Evolutionary conservation across 108 stramenopile species (phyloP).

Genomic region (Cyclotella atomus): DNA sequence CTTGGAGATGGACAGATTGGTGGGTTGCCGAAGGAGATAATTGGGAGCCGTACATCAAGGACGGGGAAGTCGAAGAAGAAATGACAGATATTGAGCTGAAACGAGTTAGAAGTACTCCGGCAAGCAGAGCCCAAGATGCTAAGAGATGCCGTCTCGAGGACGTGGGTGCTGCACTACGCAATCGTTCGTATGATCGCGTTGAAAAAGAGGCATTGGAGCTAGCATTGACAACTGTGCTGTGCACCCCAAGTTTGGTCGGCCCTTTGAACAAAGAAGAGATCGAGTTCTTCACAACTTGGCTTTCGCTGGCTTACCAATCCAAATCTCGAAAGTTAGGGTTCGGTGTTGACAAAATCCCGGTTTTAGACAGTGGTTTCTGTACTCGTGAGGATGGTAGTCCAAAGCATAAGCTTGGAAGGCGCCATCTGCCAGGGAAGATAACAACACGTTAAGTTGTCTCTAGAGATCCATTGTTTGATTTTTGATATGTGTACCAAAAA

Average conservation of each 20-base stretch:
- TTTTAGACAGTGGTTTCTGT: slow-evolving; percentile 58
- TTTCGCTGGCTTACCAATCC: slow-evolving; percentile 80
- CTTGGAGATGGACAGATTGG: slow-evolving; percentile 92
- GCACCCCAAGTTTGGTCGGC: slow-evolving; percentile 78
- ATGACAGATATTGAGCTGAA: slow-evolving; percentile 80
- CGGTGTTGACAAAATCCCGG: slow-evolving; percentile 75
- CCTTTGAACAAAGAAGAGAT: slow-evolving; percentile 72
- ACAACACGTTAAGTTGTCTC: too few species aligned
- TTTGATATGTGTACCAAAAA: too few species aligned
- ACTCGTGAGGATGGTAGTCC: slow-evolving; percentile 60
- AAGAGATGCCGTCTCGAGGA: slow-evolving; percentile 77
- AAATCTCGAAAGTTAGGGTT: slow-evolving; percentile 68
- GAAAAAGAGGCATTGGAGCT: slow-evolving; percentile 60
- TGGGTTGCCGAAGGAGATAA: slow-evolving; percentile 83
- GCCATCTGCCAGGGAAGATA: slow-evolving; percentile 78
- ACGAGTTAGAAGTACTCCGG: slow-evolving; percentile 68
- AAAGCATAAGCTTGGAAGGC: slow-evolving; percentile 68
- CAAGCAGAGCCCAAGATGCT: slow-evolving; percentile 71
- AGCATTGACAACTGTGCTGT: slow-evolving; percentile 70
- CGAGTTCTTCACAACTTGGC: slow-evolving; percentile 76
- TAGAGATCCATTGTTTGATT: too few species aligned
- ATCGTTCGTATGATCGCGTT: slow-evolving; percentile 78
- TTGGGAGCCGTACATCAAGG: slow-evolving; percentile 80
- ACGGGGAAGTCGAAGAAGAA: slow-evolving; percentile 63
- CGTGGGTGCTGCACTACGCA: slow-evolving; percentile 84